These are phyloP conservation scores for Hypoxylon trugodes DNA, from an alignment of 495 filamentous ascomycete genomes.

Conservation along the genomic window DNA sequence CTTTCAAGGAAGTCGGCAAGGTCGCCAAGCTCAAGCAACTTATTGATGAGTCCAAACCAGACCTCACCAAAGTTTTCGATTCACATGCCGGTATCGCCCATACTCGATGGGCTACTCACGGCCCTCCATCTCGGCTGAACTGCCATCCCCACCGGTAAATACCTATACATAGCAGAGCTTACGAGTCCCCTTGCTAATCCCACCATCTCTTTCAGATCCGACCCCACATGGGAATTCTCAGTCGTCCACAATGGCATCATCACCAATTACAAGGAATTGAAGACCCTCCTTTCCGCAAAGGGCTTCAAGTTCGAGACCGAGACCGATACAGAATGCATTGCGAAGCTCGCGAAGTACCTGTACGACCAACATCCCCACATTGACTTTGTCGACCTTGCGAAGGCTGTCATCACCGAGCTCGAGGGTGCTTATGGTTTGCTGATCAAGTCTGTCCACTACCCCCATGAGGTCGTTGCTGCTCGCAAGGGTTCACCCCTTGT, in stretches of 20 bases:
- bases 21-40: conserved; percentile 94
- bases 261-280: conserved; percentile 99
- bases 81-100: conserved; percentile 98
- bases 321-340: conserved; percentile 98
- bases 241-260: conserved; percentile 99
- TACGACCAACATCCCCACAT: conserved; percentile 95
- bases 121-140: conserved; percentile 89
- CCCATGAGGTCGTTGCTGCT: conserved; percentile 96
- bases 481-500: conserved; percentile 97
- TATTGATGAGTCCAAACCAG: conserved; percentile 81
- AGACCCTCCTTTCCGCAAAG: conserved; percentile 89
- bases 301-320: conserved; percentile 99
- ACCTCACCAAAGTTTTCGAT: conserved; percentile 91
- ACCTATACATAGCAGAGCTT: conserved; percentile 29
- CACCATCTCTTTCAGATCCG: conserved; percentile 54
- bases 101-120: conserved; percentile 98
- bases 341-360: conserved; percentile 97
- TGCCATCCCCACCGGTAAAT: conserved; percentile 97
- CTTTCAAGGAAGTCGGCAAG: conserved; percentile 99
- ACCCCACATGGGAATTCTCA: conserved; percentile 92
- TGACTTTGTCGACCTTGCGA: conserved; percentile 93
- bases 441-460: conserved; percentile 97
- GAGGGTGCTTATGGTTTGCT: conserved; percentile 97
- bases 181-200: conserved; percentile 43
- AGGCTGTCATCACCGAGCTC: conserved; percentile 97